A percentile compares a stretch with the other conserved stretches of the same genome.
phyloP scores from a whole-genome alignment of 2,329 filamentous ascomycete species.

The Apiospora kogelbergensis region DNA sequence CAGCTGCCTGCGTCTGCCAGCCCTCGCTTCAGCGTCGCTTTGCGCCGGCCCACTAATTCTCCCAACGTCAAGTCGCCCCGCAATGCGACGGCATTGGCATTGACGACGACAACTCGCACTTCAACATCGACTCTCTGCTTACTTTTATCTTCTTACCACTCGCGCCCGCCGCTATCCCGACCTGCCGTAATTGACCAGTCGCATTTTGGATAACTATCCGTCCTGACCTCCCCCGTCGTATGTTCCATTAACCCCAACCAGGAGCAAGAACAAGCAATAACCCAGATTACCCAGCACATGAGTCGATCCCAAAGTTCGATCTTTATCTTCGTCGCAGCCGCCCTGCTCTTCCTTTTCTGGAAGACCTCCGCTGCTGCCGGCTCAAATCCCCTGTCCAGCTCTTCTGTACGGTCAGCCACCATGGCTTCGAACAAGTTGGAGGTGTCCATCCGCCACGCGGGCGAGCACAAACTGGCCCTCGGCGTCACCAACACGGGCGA shows the following conservation, averaged over 20 bases:
- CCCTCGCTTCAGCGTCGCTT: neutral
- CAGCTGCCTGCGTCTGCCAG: neutral
- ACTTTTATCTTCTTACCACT: neutral
- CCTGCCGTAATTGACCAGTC: neutral
- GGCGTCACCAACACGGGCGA: constrained; percentile 41
- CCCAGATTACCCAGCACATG: neutral
- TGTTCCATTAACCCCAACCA: neutral
- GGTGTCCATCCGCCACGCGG: constrained; percentile 29
- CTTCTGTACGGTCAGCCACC: constrained; percentile 16
- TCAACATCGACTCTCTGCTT: neutral
- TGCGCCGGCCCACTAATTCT: neutral
- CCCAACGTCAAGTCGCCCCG: neutral
- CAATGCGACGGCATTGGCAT: neutral
- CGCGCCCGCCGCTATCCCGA: neutral
- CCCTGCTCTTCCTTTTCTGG: constrained; percentile 20
- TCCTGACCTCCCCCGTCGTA: neutral
- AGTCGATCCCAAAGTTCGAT: constrained; percentile 8
- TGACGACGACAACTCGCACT: neutral
- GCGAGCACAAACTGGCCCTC: constrained; percentile 33
- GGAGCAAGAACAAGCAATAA: neutral
- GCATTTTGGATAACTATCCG: neutral
- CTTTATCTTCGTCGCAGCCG: constrained; percentile 15
- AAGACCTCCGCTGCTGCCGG: constrained; percentile 14
- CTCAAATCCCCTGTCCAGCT: constrained; percentile 21
- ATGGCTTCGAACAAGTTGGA: constrained; percentile 19